Percentiles rank a stretch among this genome's conserved stretches.
Conservation (phyloP, 192 early-diverging fungal species). For the Backusella tuberculispora region DNA sequence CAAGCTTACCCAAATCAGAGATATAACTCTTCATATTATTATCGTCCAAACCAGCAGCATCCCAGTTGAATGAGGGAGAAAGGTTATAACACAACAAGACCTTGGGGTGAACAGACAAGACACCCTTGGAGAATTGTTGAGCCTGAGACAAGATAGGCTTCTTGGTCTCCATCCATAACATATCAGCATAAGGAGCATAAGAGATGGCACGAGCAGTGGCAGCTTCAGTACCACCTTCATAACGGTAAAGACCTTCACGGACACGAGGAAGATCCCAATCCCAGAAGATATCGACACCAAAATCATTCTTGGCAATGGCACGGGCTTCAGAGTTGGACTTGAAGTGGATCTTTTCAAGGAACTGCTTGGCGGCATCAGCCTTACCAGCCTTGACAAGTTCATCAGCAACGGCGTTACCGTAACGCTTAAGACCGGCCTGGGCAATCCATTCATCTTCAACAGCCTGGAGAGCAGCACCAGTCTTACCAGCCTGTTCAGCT, state of each 20-base stretch:
- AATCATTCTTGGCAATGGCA: constrained; percentile 67
- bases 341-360: constrained; percentile 49
- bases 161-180: constrained; percentile 98
- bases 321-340: constrained; percentile 89
- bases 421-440: constrained; percentile 83
- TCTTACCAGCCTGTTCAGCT: constrained; percentile 75
- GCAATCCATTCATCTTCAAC: constrained; percentile 89
- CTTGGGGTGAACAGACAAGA: constrained; percentile 79
- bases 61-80: constrained; percentile 98
- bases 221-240: constrained; percentile 93
- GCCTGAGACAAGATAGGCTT: constrained; percentile 93
- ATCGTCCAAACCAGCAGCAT: constrained; percentile 91
- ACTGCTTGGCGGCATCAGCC: constrained; percentile 50
- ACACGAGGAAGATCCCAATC: constrained; percentile 90
- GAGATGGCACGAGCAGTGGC: constrained; percentile 84
- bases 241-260: constrained; percentile 97
- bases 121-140: constrained; percentile 87
- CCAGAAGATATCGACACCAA: constrained; percentile 80
- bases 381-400: constrained; percentile 72
- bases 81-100: constrained; percentile 96
- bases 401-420: constrained; percentile 81
- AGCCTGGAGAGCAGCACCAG: constrained; percentile 77
- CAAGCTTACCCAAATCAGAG: constrained; percentile 81
- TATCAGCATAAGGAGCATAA: constrained; percentile 89
- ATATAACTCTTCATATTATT: constrained; percentile 87